Evolutionary conservation across 345 rosid species (phyloP).

Genomic region (Eucalyptus melliodora): DNA sequence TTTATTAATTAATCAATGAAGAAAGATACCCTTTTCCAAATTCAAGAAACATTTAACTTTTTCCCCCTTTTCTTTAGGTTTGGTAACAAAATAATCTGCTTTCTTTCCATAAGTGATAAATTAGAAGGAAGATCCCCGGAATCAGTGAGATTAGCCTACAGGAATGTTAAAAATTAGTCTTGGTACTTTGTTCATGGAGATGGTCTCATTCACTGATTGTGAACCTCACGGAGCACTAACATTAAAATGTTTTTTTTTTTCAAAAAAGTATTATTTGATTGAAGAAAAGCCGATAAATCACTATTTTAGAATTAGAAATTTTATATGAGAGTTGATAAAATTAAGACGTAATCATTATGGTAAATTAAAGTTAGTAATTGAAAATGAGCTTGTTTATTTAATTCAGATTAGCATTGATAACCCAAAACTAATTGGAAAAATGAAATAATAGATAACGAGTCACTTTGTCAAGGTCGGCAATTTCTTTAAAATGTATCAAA

Average conservation of each 20-base stretch:
- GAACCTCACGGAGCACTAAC: neutral
- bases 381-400: neutral
- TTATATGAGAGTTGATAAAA: neutral
- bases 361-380: neutral
- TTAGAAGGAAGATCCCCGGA: neutral
- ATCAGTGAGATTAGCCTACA: neutral
- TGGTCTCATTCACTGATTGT: neutral
- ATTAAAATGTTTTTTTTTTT: neutral
- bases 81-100: neutral
- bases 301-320: neutral
- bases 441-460: neutral
- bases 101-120: neutral
- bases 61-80: neutral
- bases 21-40: neutral
- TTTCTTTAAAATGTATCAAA: neutral
- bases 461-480: neutral
- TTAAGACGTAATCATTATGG: neutral
- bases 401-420: neutral
- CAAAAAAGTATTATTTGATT: neutral
- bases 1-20: neutral
- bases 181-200: too few relatives aligned
- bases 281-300: neutral
- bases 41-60: neutral
- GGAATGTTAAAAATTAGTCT: neutral
- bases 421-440: neutral